These are phyloP conservation scores for Botrytis tulipae DNA, from an alignment of 2,329 filamentous ascomycete genomes.

Conservation along the genomic window DNA sequence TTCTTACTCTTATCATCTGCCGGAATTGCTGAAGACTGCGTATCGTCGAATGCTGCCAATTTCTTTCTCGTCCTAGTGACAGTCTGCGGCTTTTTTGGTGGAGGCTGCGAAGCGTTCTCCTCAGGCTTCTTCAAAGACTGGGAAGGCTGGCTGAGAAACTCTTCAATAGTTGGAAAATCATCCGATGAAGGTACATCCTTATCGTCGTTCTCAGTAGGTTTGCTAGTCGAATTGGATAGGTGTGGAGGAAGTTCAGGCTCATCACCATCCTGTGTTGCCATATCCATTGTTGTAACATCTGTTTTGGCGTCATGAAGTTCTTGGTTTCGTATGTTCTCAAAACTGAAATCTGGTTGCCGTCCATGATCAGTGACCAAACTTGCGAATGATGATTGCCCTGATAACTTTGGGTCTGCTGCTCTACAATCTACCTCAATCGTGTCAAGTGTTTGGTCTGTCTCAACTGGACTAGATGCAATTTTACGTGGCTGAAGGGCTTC, in stretches of 20 bases:
- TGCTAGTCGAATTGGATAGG: background rate
- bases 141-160: constrained; percentile 34
- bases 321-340: constrained; percentile 34
- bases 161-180: constrained; percentile 31
- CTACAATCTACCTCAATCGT: constrained; percentile 15
- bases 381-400: constrained; percentile 40
- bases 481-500: constrained; percentile 25
- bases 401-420: constrained; percentile 35
- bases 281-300: constrained; percentile 19
- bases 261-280: background rate
- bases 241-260: constrained; percentile 18
- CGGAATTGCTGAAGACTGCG: constrained; percentile 24
- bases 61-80: constrained; percentile 21
- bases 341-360: constrained; percentile 49
- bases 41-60: constrained; percentile 42
- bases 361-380: constrained; percentile 48
- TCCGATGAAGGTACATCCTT: constrained; percentile 25
- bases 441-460: constrained; percentile 4
- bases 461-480: background rate
- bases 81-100: background rate
- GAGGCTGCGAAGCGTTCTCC: constrained; percentile 16
- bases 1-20: constrained; percentile 27
- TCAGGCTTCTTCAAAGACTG: constrained; percentile 35
- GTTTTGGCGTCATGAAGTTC: constrained; percentile 23
- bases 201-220: background rate